Evolutionary conservation across 2,329 filamentous ascomycete genomes (phyloP).

Genomic region (Lasiodiplodia hormozganensis): DNA sequence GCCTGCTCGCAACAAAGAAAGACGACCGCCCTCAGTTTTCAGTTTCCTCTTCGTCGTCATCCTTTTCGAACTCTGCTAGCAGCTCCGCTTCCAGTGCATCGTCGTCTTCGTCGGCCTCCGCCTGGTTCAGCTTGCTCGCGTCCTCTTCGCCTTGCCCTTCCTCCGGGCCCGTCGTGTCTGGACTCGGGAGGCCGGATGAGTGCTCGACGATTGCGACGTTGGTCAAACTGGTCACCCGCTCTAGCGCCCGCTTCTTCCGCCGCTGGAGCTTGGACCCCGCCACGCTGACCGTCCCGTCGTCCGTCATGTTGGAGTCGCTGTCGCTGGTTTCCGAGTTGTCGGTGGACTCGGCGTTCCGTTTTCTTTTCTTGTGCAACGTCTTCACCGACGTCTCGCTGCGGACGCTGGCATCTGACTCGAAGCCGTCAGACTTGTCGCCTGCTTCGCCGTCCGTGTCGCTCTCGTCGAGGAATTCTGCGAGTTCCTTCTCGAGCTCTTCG

Average conservation of each 20-base stretch:
- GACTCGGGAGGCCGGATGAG: conserved; percentile 49
- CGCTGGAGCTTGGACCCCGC: conserved; percentile 52
- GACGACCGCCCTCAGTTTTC: not conserved
- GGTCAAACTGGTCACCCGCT: conserved; percentile 54
- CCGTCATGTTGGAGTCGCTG: conserved; percentile 44
- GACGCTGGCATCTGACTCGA: conserved; percentile 46
- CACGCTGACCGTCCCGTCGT: conserved; percentile 34
- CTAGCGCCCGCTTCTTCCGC: conserved; percentile 56
- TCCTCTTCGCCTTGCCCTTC: conserved; percentile 52
- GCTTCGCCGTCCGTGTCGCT: conserved; percentile 48
- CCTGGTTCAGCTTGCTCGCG: conserved; percentile 42
- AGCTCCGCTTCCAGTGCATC: conserved; percentile 62
- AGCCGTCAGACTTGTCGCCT: conserved; percentile 35
- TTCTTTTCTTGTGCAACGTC: conserved; percentile 47
- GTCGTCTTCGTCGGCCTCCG: conserved; percentile 55
- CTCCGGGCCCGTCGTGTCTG: conserved; percentile 48
- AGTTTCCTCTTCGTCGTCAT: conserved; percentile 34
- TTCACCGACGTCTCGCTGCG: conserved; percentile 42
- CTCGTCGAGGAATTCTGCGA: conserved; percentile 73
- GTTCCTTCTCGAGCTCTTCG: conserved; percentile 64
- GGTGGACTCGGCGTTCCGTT: conserved; percentile 40
- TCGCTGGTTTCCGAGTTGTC: conserved; percentile 49
- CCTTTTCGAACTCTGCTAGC: conserved; percentile 48
- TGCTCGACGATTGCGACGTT: conserved; percentile 51
- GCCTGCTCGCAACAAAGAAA: not conserved